A percentile compares a stretch with the other conserved stretches of the same genome.
These are phyloP conservation scores for Yueomyces sp. DNA, from an alignment of 805 yeast genomes.

Conservation along the genomic window DNA sequence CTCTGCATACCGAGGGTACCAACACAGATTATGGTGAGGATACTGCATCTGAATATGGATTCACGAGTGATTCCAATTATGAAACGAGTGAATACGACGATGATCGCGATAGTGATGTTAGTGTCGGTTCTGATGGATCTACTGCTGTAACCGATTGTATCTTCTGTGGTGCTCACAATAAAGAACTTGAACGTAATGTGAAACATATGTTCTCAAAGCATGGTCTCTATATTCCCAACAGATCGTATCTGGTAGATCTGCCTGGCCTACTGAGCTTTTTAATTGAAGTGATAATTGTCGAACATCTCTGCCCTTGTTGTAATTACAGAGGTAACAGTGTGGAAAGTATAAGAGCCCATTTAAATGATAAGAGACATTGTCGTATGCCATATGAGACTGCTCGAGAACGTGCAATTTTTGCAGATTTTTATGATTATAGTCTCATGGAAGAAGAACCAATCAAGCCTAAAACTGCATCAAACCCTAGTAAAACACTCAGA, in stretches of 20 bases:
- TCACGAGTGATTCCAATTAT: slow-evolving; percentile 27
- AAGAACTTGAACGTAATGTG: slow-evolving; percentile 44
- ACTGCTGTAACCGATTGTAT: slow-evolving; percentile 33
- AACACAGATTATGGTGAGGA: slow-evolving; percentile 30
- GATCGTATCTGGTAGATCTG: slow-evolving; percentile 49
- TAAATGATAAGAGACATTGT: slow-evolving; percentile 76
- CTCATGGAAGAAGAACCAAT: slow-evolving; percentile 37
- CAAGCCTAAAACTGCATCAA: slow-evolving; percentile 7
- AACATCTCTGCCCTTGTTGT: slow-evolving; percentile 75
- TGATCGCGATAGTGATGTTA: slow-evolving; percentile 3
- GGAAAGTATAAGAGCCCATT: slow-evolving; percentile 83
- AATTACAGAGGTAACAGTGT: slow-evolving; percentile 70
- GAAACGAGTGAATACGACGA: slow-evolving; percentile 4
- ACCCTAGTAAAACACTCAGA: not conserved
- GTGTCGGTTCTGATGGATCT: slow-evolving; percentile 18
- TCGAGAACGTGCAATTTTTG: slow-evolving; percentile 61
- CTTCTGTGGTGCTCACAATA: slow-evolving; percentile 42
- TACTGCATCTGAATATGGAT: slow-evolving; percentile 38
- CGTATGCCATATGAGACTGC: slow-evolving; percentile 76
- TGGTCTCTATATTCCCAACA: slow-evolving; percentile 84
- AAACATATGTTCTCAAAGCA: slow-evolving; percentile 68
- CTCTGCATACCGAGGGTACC: slow-evolving; percentile 24
- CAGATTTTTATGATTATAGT: slow-evolving; percentile 75
- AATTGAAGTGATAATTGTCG: slow-evolving; percentile 70
- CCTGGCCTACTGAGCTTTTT: slow-evolving; percentile 63